phyloP scores from a whole-genome alignment of 2,329 filamentous ascomycete genomes.

The Diaporthe sp. region DNA sequence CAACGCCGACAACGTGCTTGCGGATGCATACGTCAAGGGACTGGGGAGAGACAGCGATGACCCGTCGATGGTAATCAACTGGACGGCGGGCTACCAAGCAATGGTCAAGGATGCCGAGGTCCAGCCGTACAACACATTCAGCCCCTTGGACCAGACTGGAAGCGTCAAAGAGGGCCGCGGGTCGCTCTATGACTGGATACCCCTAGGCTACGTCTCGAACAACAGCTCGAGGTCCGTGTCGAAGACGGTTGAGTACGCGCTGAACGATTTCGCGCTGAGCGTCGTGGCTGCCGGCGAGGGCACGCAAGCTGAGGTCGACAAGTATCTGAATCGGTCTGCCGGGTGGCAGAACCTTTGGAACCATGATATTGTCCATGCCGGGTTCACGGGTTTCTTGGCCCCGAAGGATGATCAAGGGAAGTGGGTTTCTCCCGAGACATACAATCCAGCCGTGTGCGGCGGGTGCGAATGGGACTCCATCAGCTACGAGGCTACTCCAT shows the following conservation, averaged over 20 bases:
- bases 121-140: conserved; percentile 75
- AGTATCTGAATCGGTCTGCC: conserved; percentile 62
- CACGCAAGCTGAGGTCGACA: conserved; percentile 55
- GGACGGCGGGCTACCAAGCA: conserved; percentile 75
- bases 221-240: conserved; percentile 58
- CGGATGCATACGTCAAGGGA: conserved; percentile 76
- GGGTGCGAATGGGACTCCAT: conserved; percentile 66
- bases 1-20: conserved; percentile 77
- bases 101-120: conserved; percentile 78
- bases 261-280: conserved; percentile 67
- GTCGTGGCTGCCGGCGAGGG: conserved; percentile 64
- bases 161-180: conserved; percentile 74
- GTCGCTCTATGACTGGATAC: conserved; percentile 68
- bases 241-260: conserved; percentile 66
- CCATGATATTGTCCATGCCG: conserved; percentile 52
- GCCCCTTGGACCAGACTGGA: conserved; percentile 61
- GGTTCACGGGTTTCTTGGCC: conserved; percentile 67
- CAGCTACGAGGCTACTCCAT: conserved; percentile 59
- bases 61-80: conserved; percentile 64
- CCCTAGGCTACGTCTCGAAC: conserved; percentile 65
- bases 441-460: conserved; percentile 62
- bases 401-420: conserved; percentile 61
- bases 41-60: conserved; percentile 66
- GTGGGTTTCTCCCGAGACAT: conserved; percentile 49
- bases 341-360: conserved; percentile 73